Percentiles rank a stretch among this genome's conserved stretches.
These are phyloP conservation scores for Yamadazyma spencermartinsiae DNA, from an alignment of 1,139 yeast genomes.

Conservation along the genomic window DNA sequence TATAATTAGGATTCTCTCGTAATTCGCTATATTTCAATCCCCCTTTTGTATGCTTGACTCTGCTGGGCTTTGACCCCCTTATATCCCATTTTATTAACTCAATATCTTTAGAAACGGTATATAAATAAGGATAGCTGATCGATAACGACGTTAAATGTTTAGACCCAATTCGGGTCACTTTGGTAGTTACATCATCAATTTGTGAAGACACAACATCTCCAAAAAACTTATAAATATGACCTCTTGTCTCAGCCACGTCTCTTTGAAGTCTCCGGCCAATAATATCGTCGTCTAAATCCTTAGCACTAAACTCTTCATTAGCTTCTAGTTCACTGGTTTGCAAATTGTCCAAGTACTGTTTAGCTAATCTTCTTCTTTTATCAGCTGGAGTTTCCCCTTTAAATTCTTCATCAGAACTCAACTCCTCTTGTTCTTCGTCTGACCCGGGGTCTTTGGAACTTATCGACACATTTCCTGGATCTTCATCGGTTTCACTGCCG, in stretches of 20 bases:
- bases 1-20: conserved; percentile 40
- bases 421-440: conserved; percentile 38
- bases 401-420: conserved; percentile 69
- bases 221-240: conserved; percentile 71
- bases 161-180: conserved; percentile 58
- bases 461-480: conserved; percentile 23
- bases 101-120: conserved; percentile 82
- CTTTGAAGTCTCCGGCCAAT: conserved; percentile 75
- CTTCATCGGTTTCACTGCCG: conserved; percentile 38
- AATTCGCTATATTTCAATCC: conserved; percentile 46
- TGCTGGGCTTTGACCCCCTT: conserved; percentile 49
- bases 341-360: conserved; percentile 83
- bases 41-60: conserved; percentile 66
- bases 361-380: conserved; percentile 90
- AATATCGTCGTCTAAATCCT: conserved; percentile 85
- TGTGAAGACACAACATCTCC: conserved; percentile 50
- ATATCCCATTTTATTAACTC: conserved; percentile 77
- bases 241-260: conserved; percentile 89
- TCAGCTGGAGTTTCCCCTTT: conserved; percentile 84
- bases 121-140: conserved; percentile 59
- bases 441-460: conserved; percentile 11
- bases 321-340: conserved; percentile 47
- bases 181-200: conserved; percentile 37
- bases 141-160: conserved; percentile 57
- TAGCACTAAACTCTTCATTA: conserved; percentile 79